Evolutionary conservation across 305 asterid genomes (phyloP).

Genomic region (Rubia balearica): DNA sequence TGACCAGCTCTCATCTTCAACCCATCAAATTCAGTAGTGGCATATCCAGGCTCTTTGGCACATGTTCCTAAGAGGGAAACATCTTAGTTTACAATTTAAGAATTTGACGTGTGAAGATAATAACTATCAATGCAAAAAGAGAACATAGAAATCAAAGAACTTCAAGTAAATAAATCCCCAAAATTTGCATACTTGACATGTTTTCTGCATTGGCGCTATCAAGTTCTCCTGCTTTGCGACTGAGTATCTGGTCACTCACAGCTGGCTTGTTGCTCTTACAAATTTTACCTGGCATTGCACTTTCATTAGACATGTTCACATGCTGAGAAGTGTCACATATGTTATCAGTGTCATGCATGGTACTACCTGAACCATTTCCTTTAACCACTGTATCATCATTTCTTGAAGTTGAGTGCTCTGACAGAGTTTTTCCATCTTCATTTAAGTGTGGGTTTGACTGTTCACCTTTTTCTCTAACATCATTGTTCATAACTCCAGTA

Average conservation of each 20-base stretch:
- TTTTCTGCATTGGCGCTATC: slow-evolving; percentile 28
- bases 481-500: slow-evolving; percentile 24
- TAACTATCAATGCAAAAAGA: neutral
- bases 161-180: neutral
- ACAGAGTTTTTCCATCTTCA: slow-evolving; percentile 28
- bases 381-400: slow-evolving; percentile 33
- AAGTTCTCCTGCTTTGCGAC: slow-evolving; percentile 27
- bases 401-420: slow-evolving; percentile 33
- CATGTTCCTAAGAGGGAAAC: slow-evolving; percentile 28
- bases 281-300: slow-evolving; percentile 24
- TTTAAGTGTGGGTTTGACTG: slow-evolving; percentile 26
- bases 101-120: neutral
- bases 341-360: slow-evolving; percentile 23
- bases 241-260: slow-evolving; percentile 29
- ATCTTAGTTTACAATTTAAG: slow-evolving; percentile 15
- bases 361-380: slow-evolving; percentile 29
- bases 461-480: slow-evolving; percentile 30
- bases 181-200: slow-evolving; percentile 30
- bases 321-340: slow-evolving; percentile 30
- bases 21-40: slow-evolving; percentile 27
- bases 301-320: slow-evolving; percentile 29
- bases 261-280: slow-evolving; percentile 35
- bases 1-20: slow-evolving; percentile 26
- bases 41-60: slow-evolving; percentile 31
- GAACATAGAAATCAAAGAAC: neutral